Percentiles rank a stretch among this genome's conserved stretches.
These are phyloP conservation scores for Vaccinium corymbosum DNA, from an alignment of 148 eudicot species.

Conservation along the genomic window DNA sequence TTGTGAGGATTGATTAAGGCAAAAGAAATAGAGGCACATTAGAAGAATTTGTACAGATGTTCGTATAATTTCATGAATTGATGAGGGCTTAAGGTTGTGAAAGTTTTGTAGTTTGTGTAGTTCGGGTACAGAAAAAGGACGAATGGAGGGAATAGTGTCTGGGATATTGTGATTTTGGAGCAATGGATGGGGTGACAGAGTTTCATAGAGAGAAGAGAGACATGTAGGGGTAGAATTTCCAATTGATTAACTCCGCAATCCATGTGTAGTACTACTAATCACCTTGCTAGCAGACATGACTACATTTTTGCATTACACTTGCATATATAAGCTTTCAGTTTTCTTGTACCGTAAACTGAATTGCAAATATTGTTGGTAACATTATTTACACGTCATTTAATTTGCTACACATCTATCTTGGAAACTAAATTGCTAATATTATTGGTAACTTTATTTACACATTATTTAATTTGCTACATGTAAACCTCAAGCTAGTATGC, in stretches of 20 bases:
- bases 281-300: not conserved
- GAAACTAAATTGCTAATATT: not conserved
- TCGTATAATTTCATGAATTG: not conserved
- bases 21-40: not conserved
- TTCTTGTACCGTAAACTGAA: not conserved
- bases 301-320: not conserved
- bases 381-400: not conserved
- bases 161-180: not conserved
- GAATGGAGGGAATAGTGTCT: not conserved
- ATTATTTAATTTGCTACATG: not conserved
- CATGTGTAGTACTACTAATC: not conserved
- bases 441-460: not conserved
- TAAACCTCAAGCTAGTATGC: not conserved
- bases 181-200: not conserved
- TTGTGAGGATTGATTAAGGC: not conserved
- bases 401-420: too few species aligned
- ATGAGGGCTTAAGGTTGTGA: not conserved
- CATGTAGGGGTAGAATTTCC: not conserved
- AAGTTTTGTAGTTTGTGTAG: not conserved
- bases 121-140: not conserved
- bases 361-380: not conserved
- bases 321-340: not conserved
- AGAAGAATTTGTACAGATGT: not conserved
- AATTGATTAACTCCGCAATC: not conserved
- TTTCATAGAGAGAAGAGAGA: not conserved